phyloP scores from a whole-genome alignment of 2,329 filamentous ascomycete genomes.

The Fusarium setosum region DNA sequence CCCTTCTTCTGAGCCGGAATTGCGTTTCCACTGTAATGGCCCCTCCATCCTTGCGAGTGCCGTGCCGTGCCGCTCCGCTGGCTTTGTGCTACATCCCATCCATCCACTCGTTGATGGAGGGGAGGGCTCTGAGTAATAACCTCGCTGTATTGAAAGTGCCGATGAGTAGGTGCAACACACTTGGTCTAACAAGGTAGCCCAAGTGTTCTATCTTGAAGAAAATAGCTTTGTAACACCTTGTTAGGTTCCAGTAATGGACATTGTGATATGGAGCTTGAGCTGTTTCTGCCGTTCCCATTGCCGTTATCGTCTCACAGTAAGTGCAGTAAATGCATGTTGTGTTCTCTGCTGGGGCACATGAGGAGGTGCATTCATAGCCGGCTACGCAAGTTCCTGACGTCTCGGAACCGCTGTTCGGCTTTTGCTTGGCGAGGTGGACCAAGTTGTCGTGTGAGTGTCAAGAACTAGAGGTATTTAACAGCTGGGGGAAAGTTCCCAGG shows the following conservation, averaged over 20 bases:
- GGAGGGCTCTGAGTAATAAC: too few species aligned
- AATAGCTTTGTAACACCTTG: too few species aligned
- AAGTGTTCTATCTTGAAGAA: not conserved
- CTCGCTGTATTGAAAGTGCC: not conserved
- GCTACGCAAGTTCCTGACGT: conserved; percentile 1
- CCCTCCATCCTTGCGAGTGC: not conserved
- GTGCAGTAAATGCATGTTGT: conserved; percentile 5
- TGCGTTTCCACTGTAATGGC: not conserved
- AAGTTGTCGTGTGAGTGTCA: not conserved
- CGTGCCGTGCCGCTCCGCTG: not conserved
- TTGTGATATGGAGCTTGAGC: not conserved
- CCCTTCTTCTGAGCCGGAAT: not conserved
- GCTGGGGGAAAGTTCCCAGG: not conserved
- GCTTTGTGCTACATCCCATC: not conserved
- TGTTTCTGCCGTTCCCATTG: conserved; percentile 8
- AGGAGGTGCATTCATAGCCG: not conserved
- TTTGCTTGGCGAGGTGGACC: not conserved
- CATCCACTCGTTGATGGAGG: too few species aligned
- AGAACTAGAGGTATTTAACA: not conserved
- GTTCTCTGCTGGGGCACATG: conserved; percentile 8
- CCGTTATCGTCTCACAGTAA: conserved; percentile 4
- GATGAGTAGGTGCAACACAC: not conserved
- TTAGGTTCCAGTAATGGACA: too few species aligned
- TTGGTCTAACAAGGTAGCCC: not conserved
- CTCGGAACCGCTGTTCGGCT: not conserved